These are phyloP conservation scores for Alnus rubra DNA, from an alignment of 306 rosid genomes.

Conservation along the genomic window DNA sequence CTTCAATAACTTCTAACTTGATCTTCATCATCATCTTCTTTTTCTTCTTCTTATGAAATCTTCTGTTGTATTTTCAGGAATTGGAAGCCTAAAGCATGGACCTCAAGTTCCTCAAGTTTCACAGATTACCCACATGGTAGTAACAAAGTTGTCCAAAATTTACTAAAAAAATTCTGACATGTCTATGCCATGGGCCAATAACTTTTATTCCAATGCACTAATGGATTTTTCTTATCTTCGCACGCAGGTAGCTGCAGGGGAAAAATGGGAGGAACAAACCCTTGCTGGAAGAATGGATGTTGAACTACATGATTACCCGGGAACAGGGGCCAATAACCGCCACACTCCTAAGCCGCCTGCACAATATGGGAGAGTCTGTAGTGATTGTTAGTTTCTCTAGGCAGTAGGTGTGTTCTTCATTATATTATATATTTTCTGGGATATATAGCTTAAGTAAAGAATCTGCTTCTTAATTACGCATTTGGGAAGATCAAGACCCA, in stretches of 20 bases:
- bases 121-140: conserved; percentile 40
- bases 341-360: conserved; percentile 78
- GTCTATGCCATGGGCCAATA: background rate
- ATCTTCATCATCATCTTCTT: conserved; percentile 7
- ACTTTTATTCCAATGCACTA: background rate
- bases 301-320: conserved; percentile 76
- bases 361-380: conserved; percentile 35
- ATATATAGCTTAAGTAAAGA: conserved; percentile 15
- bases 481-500: conserved; percentile 32
- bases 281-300: conserved; percentile 55
- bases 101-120: conserved; percentile 33
- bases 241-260: conserved; percentile 42
- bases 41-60: conserved; percentile 1
- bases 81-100: conserved; percentile 49
- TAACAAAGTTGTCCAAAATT: conserved; percentile 9
- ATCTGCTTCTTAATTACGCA: conserved; percentile 32
- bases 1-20: conserved; percentile 9
- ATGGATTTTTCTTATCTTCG: background rate
- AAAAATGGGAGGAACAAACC: conserved; percentile 29
- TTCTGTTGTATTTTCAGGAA: conserved; percentile 48
- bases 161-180: conserved; percentile 9
- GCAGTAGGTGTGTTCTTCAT: background rate
- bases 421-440: background rate
- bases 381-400: conserved; percentile 37
- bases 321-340: conserved; percentile 79